Conservation (phyloP, 441 rosid species). For the Euphorbia schlechtendalii region DNA sequence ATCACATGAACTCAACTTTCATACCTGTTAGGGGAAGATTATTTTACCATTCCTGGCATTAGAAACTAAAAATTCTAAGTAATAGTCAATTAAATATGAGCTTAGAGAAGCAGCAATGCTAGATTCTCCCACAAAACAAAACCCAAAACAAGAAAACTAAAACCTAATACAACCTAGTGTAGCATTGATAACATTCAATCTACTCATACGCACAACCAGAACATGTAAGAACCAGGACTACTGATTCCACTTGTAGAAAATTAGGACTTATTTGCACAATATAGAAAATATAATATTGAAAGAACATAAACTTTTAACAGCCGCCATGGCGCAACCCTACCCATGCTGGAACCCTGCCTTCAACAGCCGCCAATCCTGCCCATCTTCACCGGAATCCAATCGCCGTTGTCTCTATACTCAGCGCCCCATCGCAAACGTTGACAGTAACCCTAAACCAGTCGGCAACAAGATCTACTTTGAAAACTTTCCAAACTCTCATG, state of each 20-base stretch:
- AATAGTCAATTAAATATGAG: slow-evolving; percentile 16
- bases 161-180: not conserved
- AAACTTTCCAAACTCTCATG: too few species aligned
- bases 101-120: slow-evolving; percentile 99
- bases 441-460: too few species aligned
- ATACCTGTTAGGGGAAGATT: slow-evolving; percentile 44
- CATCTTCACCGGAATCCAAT: too few species aligned
- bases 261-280: not conserved
- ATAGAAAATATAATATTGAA: not conserved
- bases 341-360: too few species aligned
- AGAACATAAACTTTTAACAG: too few species aligned
- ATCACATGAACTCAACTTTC: slow-evolving; percentile 99
- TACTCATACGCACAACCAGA: not conserved
- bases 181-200: not conserved
- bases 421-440: too few species aligned
- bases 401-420: too few species aligned
- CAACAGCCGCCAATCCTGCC: too few species aligned
- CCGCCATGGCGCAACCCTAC: too few species aligned
- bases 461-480: too few species aligned
- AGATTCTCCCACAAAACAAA: slow-evolving; percentile 76
- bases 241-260: not conserved
- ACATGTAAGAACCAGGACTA: not conserved
- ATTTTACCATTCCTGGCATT: slow-evolving; percentile 6
- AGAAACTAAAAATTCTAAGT: not conserved
- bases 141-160: not conserved